Evolutionary conservation across 441 rosid species (phyloP), one percentile per base, ranked within the genome.

Genomic region (Daphne laureola): DNA sequence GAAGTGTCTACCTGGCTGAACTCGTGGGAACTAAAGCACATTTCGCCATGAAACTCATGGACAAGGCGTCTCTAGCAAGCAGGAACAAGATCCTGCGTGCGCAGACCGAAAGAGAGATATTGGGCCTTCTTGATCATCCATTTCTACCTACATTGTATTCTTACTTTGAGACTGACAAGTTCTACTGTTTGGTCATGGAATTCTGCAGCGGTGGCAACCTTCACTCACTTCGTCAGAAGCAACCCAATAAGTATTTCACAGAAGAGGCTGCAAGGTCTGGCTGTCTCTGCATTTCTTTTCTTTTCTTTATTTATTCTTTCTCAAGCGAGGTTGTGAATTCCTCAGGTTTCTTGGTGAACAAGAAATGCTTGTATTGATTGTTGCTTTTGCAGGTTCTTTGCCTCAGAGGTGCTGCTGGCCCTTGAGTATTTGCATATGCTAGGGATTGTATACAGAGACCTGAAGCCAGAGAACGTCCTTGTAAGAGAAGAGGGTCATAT

Each of bases 1-100:
- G 95, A 17, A 86, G 89, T 43, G 93, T 86, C 18, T 84, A 79
- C 59, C 81, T 89, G 1, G 95, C 83, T 27, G 92, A 83, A 57
- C 83, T 90, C 12, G 70, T 80, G 73, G 93, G 95, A 42, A 73
- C 85, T 14, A 73, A 49, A 48, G 66, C 87, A 0, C 53, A 73
- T 54, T 90, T 90, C 35, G 95, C 97, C 11, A 82, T 90, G 90
- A 90, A 90, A 72, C 86, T 89, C 2, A 89, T 89, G 95, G 97
- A 89, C 65, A 86, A 78, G 56, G 87, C 90, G 36, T 89, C 97
- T 12, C 81, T 90, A 45, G 95, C 83, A 12, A 84, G 87, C 51
- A 79, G 95, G 64, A 90, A 90, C 81, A 90, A 90, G 75, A 54
- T 90, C 7, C 69, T 83, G 31, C 71, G 93, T 61, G 90, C 97